A percentile compares a stretch with the other conserved stretches of the same genome.
Conservation (phyloP, 306 rosid species). For the Vicia faba region DNA sequence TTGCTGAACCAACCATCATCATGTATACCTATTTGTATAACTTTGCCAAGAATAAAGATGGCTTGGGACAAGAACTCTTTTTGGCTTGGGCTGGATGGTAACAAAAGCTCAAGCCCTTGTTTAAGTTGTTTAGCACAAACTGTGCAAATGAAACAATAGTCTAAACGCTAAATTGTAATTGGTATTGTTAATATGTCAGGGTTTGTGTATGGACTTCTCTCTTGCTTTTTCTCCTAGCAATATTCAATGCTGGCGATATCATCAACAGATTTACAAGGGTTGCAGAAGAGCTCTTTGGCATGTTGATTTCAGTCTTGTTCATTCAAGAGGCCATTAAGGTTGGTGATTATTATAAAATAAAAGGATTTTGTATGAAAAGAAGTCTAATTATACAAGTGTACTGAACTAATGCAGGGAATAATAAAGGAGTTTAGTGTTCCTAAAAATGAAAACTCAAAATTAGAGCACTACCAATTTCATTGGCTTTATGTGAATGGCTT, state of each 20-base stretch:
- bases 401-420: conserved; percentile 51
- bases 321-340: conserved; percentile 79
- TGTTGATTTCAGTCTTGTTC: conserved; percentile 75
- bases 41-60: conserved; percentile 54
- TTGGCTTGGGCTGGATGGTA: conserved; percentile 90
- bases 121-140: too few relatives aligned
- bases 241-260: conserved; percentile 63
- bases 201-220: conserved; percentile 82
- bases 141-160: too few relatives aligned
- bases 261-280: conserved; percentile 77
- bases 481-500: conserved; percentile 77
- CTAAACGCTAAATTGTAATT: neutral
- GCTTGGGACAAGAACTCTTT: conserved; percentile 55
- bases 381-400: neutral
- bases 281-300: conserved; percentile 83
- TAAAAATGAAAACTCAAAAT: conserved; percentile 45
- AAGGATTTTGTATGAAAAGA: conserved; percentile 7
- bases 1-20: conserved; percentile 86
- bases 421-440: conserved; percentile 65
- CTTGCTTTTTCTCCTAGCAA: conserved; percentile 67
- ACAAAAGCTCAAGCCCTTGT: too few relatives aligned
- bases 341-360: neutral
- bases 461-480: conserved; percentile 50
- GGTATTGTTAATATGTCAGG: conserved; percentile 38
- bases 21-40: conserved; percentile 77